Percentiles rank a stretch among this genome's conserved stretches.
phyloP scores from a whole-genome alignment of 2,329 filamentous ascomycete species.

The Blumeria hordei region DNA sequence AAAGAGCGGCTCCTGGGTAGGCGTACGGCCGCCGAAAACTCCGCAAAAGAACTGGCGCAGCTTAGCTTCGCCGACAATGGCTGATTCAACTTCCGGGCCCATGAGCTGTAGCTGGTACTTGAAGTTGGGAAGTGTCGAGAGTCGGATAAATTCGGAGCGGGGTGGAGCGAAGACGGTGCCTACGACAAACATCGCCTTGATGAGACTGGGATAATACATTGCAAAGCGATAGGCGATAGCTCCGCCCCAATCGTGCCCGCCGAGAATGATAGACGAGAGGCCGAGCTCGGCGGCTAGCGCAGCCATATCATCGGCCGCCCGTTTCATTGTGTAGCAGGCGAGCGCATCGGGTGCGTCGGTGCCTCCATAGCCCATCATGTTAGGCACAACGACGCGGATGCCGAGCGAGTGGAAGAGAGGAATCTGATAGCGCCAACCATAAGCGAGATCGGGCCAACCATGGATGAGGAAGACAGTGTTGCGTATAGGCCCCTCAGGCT shows the following conservation, averaged over 20 bases:
- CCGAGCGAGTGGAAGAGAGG: constrained; percentile 48
- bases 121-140: constrained; percentile 38
- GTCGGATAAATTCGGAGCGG: constrained; percentile 18
- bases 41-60: constrained; percentile 47
- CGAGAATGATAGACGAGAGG: constrained; percentile 43
- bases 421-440: constrained; percentile 80
- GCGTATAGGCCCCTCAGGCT: constrained; percentile 21
- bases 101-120: constrained; percentile 65
- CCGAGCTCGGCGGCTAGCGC: constrained; percentile 33
- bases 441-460: constrained; percentile 60
- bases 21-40: constrained; percentile 41
- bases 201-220: constrained; percentile 46
- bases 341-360: constrained; percentile 43
- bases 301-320: constrained; percentile 49
- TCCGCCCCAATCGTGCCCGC: constrained; percentile 80
- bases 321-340: constrained; percentile 44
- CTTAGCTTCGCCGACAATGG: constrained; percentile 30
- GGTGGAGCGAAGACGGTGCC: constrained; percentile 53
- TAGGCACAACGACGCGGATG: constrained; percentile 58
- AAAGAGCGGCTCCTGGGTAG: constrained; percentile 32
- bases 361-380: constrained; percentile 67
- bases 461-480: constrained; percentile 25
- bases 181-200: constrained; percentile 53
- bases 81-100: constrained; percentile 37
- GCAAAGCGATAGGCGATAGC: constrained; percentile 50